These are phyloP conservation scores for Aspergillus glaucus DNA, from an alignment of 2,329 filamentous ascomycete species.

Conservation along the genomic window DNA sequence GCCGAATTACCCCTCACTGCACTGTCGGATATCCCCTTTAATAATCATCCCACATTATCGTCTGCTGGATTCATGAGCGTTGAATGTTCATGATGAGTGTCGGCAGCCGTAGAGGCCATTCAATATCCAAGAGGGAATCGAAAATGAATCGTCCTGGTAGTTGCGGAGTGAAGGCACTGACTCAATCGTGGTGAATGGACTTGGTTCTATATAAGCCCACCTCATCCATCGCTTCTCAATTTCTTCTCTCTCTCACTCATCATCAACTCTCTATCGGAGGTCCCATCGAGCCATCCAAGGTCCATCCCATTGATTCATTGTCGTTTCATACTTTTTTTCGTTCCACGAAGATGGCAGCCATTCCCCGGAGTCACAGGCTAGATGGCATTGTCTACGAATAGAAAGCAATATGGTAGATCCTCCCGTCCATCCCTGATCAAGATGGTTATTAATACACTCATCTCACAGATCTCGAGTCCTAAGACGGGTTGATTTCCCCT, in stretches of 20 bases:
- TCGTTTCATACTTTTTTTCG: background rate
- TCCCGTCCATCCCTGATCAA: background rate
- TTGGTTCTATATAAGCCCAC: background rate
- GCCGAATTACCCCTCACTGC: background rate
- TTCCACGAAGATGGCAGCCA: background rate
- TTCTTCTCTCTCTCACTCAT: background rate
- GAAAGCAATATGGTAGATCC: background rate
- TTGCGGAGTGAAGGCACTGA: background rate
- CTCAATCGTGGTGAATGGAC: background rate
- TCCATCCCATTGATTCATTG: background rate
- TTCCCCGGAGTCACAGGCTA: background rate
- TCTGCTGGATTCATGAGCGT: background rate
- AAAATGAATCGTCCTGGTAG: background rate
- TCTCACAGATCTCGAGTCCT: background rate
- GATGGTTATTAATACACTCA: background rate
- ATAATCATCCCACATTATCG: background rate
- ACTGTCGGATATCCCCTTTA: background rate
- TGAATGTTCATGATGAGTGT: background rate
- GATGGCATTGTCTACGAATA: background rate
- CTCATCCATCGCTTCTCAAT: background rate
- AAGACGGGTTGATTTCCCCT: background rate
- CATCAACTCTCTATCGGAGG: background rate
- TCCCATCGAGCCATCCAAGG: background rate
- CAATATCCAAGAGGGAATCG: background rate
- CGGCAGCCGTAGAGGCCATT: background rate